Conservation (phyloP, 495 filamentous ascomycete species). For the Neurospora africana region DNA sequence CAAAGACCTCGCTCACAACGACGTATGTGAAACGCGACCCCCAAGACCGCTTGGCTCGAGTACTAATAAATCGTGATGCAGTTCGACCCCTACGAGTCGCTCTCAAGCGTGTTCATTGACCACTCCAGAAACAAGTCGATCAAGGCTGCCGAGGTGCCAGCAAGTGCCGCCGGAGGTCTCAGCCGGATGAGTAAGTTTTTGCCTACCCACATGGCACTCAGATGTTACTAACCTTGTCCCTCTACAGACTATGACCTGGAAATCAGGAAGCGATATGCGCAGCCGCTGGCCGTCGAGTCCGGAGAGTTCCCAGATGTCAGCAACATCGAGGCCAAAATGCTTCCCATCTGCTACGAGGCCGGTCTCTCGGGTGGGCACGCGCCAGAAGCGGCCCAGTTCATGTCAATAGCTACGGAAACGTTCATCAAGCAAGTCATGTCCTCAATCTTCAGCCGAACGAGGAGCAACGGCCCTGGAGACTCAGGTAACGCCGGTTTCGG, state of each 20-base stretch:
- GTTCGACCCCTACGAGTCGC: conserved; percentile 56
- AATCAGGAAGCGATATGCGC: conserved; percentile 83
- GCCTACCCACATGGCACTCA: not conserved
- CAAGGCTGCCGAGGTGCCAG: conserved; percentile 61
- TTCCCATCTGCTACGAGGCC: conserved; percentile 88
- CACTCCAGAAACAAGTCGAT: conserved; percentile 55
- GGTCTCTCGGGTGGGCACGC: conserved; percentile 67
- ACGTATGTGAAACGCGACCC: conserved; percentile 25
- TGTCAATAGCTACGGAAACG: conserved; percentile 83
- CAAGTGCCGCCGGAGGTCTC: conserved; percentile 64
- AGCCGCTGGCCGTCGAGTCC: conserved; percentile 77
- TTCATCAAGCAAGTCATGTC: conserved; percentile 84
- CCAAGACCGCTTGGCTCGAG: not conserved
- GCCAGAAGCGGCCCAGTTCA: conserved; percentile 65
- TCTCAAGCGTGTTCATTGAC: conserved; percentile 55
- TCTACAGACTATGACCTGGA: conserved; percentile 74
- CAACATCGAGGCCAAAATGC: conserved; percentile 74
- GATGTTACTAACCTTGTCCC: not conserved
- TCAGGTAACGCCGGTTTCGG: conserved; percentile 47
- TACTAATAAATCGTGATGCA: conserved; percentile 23
- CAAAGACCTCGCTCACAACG: conserved; percentile 58
- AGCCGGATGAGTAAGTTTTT: conserved; percentile 76
- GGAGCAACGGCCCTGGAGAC: conserved; percentile 62
- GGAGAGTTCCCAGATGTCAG: conserved; percentile 82
- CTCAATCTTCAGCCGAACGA: conserved; percentile 64